phyloP scores from a whole-genome alignment of 129 eudicot genomes.

The Helianthus tuberosus region DNA sequence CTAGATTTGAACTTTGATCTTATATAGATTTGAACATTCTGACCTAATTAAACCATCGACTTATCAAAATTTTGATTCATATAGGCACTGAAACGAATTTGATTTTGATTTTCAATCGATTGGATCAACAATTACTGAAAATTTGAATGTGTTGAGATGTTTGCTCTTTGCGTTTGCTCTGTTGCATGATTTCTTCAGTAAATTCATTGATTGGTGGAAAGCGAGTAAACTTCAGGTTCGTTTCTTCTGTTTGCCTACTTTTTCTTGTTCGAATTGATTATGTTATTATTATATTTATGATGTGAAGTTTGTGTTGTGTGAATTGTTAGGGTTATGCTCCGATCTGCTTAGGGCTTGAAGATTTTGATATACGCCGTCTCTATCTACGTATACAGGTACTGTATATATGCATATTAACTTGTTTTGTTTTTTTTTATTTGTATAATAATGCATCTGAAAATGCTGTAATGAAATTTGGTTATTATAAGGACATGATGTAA shows the following conservation, averaged over 20 bases:
- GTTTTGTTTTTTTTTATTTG: neutral
- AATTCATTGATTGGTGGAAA: constrained; percentile 57
- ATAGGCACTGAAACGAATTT: no score
- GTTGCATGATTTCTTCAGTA: constrained; percentile 69
- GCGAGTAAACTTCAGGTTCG: constrained; percentile 56
- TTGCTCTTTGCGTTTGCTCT: constrained; percentile 74
- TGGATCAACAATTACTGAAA: no score
- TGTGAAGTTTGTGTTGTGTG: neutral
- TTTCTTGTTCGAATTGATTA: neutral
- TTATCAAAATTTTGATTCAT: no score
- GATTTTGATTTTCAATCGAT: no score
- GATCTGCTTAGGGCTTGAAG: constrained; percentile 82
- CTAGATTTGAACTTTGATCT: no score
- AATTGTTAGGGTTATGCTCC: constrained; percentile 66
- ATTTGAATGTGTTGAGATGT: neutral
- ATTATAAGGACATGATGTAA: no score
- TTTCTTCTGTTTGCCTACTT: neutral
- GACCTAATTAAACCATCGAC: no score
- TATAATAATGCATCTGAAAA: neutral
- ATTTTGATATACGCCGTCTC: constrained; percentile 70
- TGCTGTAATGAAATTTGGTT: neutral
- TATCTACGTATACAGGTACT: constrained; percentile 74
- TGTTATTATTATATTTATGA: neutral
- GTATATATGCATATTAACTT: neutral
- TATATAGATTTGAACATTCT: no score